Evolutionary conservation across 371 early-diverging fungal genomes (phyloP).

Genomic region (Furculomyces boomerangus): DNA sequence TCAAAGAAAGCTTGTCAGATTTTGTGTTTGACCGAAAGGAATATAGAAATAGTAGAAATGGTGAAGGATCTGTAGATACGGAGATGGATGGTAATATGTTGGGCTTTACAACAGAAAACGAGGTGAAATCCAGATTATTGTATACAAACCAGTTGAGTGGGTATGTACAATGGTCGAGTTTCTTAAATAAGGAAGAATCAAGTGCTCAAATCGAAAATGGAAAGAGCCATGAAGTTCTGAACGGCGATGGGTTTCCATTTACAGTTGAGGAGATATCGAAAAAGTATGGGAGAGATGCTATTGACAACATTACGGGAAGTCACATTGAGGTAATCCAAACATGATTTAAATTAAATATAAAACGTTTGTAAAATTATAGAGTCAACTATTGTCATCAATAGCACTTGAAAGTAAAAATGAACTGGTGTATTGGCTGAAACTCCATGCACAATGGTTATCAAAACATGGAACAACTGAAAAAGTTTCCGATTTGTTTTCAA

Average conservation of each 20-base stretch:
- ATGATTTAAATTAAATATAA: background rate
- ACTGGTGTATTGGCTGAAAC: slow-evolving; percentile 8
- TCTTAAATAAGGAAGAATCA: background rate
- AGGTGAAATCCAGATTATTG: background rate
- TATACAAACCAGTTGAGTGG: background rate
- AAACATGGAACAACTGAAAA: slow-evolving; percentile 4
- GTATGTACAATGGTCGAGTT: background rate
- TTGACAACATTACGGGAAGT: background rate
- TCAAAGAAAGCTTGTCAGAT: background rate
- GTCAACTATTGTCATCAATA: slow-evolving; percentile 8
- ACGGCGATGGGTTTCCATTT: slow-evolving; percentile 6
- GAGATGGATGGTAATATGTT: background rate
- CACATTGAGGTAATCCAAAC: background rate
- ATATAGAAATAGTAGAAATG: background rate
- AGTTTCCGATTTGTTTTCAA: slow-evolving; percentile 6
- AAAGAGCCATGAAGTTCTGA: background rate
- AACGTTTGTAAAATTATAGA: slow-evolving; percentile 21
- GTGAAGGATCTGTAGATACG: background rate
- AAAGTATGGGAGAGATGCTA: background rate
- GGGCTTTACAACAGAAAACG: background rate
- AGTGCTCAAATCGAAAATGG: background rate
- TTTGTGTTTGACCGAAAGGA: background rate
- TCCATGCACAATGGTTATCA: slow-evolving; percentile 13
- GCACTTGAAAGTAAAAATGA: slow-evolving; percentile 6
- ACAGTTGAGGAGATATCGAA: background rate